These are phyloP conservation scores for Arthonia radiata DNA, from an alignment of 495 filamentous ascomycete genomes.

Conservation along the genomic window DNA sequence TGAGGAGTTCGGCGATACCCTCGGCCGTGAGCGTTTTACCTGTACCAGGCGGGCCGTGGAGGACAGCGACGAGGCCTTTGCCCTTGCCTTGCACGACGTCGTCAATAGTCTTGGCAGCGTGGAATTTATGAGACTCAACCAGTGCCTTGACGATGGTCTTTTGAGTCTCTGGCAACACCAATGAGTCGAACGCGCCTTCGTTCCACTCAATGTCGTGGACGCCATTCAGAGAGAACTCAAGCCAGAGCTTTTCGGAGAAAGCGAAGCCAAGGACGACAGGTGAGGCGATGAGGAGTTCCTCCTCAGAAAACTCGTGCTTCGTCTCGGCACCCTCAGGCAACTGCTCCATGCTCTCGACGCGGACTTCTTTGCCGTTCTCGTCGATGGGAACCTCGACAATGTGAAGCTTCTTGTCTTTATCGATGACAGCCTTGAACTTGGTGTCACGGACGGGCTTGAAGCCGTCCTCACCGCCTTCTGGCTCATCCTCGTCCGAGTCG, in stretches of 20 bases:
- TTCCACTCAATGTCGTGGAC: constrained; percentile 69
- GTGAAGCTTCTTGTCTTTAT: constrained; percentile 32
- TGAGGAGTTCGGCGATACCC: constrained; percentile 60
- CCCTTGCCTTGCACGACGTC: constrained; percentile 43
- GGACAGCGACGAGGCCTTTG: constrained; percentile 45
- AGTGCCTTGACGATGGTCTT: constrained; percentile 63
- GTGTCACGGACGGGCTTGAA: no score
- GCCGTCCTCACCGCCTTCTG: constrained; percentile 11
- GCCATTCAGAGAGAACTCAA: constrained; percentile 67
- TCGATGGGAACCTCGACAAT: constrained; percentile 37
- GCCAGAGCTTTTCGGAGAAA: constrained; percentile 75
- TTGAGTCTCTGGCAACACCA: constrained; percentile 50
- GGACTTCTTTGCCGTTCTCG: constrained; percentile 35
- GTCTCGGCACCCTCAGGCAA: constrained; percentile 13
- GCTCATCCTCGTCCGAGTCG: constrained; percentile 10
- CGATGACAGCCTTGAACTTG: constrained; percentile 37
- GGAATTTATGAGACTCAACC: constrained; percentile 60
- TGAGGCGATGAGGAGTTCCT: constrained; percentile 73
- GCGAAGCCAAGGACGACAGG: constrained; percentile 84
- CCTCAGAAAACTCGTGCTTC: constrained; percentile 42
- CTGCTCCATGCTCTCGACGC: constrained; percentile 36
- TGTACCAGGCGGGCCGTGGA: constrained; percentile 65
- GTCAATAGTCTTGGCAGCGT: constrained; percentile 60
- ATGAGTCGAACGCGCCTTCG: constrained; percentile 50
- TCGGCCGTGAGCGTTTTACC: constrained; percentile 82